phyloP scores from a whole-genome alignment of 2,329 filamentous ascomycete species.

The Phialemonium atrogriseum region DNA sequence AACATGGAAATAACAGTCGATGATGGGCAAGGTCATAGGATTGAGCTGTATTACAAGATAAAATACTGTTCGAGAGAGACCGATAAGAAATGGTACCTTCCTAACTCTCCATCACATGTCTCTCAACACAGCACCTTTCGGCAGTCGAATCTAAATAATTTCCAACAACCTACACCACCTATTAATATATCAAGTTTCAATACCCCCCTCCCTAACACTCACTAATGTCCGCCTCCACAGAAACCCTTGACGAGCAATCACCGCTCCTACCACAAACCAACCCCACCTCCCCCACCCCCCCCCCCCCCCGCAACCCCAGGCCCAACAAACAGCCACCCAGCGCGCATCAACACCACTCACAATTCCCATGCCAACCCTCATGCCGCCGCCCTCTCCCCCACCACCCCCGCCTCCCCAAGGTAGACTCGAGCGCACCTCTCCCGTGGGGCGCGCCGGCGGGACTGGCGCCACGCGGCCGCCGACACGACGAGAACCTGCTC shows the following conservation, averaged over 20 bases:
- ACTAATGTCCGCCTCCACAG: neutral
- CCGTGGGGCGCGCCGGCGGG: slow-evolving; percentile 29
- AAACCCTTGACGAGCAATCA: slow-evolving; percentile 6
- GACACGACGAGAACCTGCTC: slow-evolving; percentile 30
- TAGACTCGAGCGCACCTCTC: slow-evolving; percentile 16
- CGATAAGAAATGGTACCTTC: too few species aligned
- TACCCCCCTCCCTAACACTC: too few species aligned
- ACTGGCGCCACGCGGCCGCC: slow-evolving; percentile 20
- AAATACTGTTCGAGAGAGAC: too few species aligned
- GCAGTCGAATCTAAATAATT: too few species aligned
- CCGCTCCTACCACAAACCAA: slow-evolving; percentile 6
- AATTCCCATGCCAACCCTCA: neutral
- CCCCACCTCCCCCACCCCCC: neutral
- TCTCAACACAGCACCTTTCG: too few species aligned
- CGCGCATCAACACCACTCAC: slow-evolving; percentile 1
- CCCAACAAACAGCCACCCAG: neutral
- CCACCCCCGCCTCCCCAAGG: slow-evolving; percentile 1
- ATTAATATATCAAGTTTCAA: too few species aligned
- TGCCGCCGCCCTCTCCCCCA: neutral
- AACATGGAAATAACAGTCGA: too few species aligned
- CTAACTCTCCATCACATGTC: too few species aligned
- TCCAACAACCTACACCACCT: too few species aligned
- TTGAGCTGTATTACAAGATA: too few species aligned
- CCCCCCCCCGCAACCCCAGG: neutral
- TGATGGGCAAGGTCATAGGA: too few species aligned